These are phyloP conservation scores for Trichosporon coremiiforme DNA, from an alignment of 1,284 basidiomycete genomes.

Conservation along the genomic window DNA sequence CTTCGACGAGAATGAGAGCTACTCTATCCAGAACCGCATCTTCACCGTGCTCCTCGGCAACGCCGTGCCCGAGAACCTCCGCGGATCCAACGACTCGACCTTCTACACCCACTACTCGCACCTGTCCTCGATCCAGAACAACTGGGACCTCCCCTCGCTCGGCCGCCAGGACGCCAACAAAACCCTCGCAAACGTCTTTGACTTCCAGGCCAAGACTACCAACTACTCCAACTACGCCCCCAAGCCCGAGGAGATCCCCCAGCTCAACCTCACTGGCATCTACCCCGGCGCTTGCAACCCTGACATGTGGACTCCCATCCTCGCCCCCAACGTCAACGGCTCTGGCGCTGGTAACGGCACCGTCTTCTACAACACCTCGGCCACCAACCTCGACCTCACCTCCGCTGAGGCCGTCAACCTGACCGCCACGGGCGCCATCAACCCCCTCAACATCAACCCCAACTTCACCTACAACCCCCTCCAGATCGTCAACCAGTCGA, in stretches of 20 bases:
- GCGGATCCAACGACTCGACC: slow-evolving; percentile 60
- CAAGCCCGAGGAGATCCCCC: slow-evolving; percentile 35
- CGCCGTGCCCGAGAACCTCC: slow-evolving; percentile 58
- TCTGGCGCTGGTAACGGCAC: slow-evolving; percentile 46
- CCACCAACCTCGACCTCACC: slow-evolving; percentile 30
- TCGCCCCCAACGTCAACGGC: slow-evolving; percentile 44
- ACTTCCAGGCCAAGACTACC: slow-evolving; percentile 43
- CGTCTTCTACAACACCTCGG: slow-evolving; percentile 39
- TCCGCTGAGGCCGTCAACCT: slow-evolving; percentile 33
- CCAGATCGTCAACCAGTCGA: background rate
- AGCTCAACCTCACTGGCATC: slow-evolving; percentile 51
- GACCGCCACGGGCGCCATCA: slow-evolving; percentile 34
- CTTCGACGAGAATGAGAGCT: slow-evolving; percentile 63
- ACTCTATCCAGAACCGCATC: slow-evolving; percentile 45
- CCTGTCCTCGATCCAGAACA: slow-evolving; percentile 65
- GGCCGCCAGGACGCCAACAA: slow-evolving; percentile 63
- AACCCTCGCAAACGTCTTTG: slow-evolving; percentile 50
- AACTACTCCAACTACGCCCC: slow-evolving; percentile 42
- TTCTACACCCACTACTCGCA: slow-evolving; percentile 70
- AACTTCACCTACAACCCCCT: slow-evolving; percentile 33
- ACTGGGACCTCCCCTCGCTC: slow-evolving; percentile 66
- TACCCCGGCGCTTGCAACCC: slow-evolving; percentile 44
- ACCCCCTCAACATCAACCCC: slow-evolving; percentile 37
- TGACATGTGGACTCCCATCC: slow-evolving; percentile 42
- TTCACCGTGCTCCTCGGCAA: slow-evolving; percentile 61